Evolutionary conservation across 164 flowering plant genomes (phyloP).

Genomic region (Magnolia officinalis): DNA sequence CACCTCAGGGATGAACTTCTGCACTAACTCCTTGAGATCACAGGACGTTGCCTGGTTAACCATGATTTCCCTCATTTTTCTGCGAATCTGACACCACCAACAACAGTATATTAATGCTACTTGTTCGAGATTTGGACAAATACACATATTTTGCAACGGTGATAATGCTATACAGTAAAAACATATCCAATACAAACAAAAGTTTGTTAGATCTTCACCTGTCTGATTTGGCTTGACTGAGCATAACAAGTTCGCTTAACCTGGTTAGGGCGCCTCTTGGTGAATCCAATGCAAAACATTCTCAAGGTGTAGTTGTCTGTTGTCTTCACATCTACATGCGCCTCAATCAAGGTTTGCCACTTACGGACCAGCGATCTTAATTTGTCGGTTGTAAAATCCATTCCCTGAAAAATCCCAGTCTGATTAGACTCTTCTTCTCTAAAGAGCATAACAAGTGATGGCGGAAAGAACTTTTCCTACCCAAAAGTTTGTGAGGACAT

Average conservation of each 20-base stretch:
- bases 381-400: constrained; percentile 41
- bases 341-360: constrained; percentile 47
- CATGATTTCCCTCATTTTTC: constrained; percentile 40
- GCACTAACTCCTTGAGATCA: constrained; percentile 34
- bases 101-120: neutral
- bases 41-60: constrained; percentile 35
- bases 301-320: constrained; percentile 31
- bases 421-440: too few relatives aligned
- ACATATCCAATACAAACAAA: too few relatives aligned
- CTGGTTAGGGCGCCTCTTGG: constrained; percentile 38
- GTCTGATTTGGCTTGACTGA: constrained; percentile 36
- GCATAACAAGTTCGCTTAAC: constrained; percentile 39
- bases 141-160: too few relatives aligned
- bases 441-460: too few relatives aligned
- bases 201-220: constrained; percentile 13
- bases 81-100: constrained; percentile 29
- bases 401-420: constrained; percentile 19
- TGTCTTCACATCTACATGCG: constrained; percentile 40
- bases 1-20: constrained; percentile 34
- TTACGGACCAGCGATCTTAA: constrained; percentile 38
- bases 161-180: too few relatives aligned
- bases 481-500: constrained; percentile 43
- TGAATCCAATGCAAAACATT: constrained; percentile 39
- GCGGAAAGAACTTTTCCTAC: neutral
- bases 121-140: too few relatives aligned